Evolutionary conservation across 2,329 filamentous ascomycete species (phyloP).

Genomic region (Sarocladium kiliense): DNA sequence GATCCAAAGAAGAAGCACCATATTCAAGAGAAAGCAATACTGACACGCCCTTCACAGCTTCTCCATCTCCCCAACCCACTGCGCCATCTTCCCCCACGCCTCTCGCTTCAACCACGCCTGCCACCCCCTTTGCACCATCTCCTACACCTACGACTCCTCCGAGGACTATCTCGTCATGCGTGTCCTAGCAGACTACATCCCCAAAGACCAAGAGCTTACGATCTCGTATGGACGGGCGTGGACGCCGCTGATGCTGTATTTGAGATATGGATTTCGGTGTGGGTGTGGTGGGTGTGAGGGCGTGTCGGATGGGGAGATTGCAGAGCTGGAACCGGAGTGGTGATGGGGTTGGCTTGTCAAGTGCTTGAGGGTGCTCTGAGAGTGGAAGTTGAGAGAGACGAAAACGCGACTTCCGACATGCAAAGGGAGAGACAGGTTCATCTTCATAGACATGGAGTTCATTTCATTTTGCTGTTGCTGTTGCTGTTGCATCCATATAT

Average conservation of each 20-base stretch:
- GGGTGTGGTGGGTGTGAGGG: constrained; percentile 40
- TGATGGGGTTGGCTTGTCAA: too few species aligned
- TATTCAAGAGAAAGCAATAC: too few species aligned
- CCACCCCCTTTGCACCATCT: constrained; percentile 32
- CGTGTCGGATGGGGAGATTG: constrained; percentile 10
- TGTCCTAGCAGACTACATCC: constrained; percentile 27
- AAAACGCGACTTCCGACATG: too few species aligned
- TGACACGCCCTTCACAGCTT: neutral
- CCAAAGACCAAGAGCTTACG: constrained; percentile 42
- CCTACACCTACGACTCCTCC: constrained; percentile 34
- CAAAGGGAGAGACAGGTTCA: too few species aligned
- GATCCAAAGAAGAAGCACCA: too few species aligned
- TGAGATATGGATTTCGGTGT: constrained; percentile 48
- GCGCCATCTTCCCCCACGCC: constrained; percentile 42
- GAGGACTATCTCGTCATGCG: constrained; percentile 34
- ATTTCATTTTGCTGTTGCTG: neutral
- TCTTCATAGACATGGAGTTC: neutral
- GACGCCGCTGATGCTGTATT: constrained; percentile 30
- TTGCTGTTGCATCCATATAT: neutral
- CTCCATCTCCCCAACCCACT: constrained; percentile 6
- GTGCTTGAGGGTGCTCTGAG: too few species aligned
- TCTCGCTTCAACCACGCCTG: constrained; percentile 58
- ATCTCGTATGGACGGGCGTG: constrained; percentile 40
- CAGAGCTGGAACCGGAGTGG: constrained; percentile 1
- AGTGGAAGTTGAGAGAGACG: too few species aligned